Conservation (phyloP, 495 filamentous ascomycete species). For the Elasticomyces elasticus region DNA sequence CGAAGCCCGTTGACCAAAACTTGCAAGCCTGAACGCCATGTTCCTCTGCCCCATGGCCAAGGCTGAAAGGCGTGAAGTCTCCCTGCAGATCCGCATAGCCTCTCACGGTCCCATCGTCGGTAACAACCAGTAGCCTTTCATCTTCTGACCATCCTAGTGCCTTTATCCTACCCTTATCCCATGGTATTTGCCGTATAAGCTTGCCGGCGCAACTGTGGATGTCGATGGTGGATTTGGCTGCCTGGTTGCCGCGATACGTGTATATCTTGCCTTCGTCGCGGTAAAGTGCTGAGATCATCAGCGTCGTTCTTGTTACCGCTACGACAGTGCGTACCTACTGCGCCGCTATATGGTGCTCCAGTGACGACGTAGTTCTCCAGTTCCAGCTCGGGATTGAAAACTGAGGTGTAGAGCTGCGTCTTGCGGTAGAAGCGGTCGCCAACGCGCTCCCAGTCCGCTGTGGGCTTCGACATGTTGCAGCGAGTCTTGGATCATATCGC, state of each 20-base stretch:
- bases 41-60: conserved; percentile 79
- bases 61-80: conserved; percentile 91
- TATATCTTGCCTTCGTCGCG: conserved; percentile 80
- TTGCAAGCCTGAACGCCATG: conserved; percentile 75
- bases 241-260: conserved; percentile 58
- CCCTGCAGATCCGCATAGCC: conserved; percentile 87
- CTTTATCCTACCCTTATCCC: conserved; percentile 84
- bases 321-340: conserved; percentile 56
- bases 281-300: conserved; percentile 57
- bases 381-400: conserved; percentile 87
- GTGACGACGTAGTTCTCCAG: conserved; percentile 88
- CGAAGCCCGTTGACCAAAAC: conserved; percentile 86
- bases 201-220: conserved; percentile 89
- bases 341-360: conserved; percentile 90
- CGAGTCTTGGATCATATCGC: background rate
- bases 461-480: conserved; percentile 45
- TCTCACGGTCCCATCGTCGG: conserved; percentile 79
- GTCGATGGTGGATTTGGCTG: conserved; percentile 75
- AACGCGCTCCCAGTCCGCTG: conserved; percentile 85
- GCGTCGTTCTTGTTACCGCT: background rate
- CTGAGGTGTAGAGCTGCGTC: conserved; percentile 76
- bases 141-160: conserved; percentile 96
- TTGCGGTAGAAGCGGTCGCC: conserved; percentile 92
- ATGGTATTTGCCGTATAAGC: conserved; percentile 66
- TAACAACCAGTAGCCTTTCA: conserved; percentile 81